Evolutionary conservation across 192 early-diverging fungal genomes (phyloP).

Genomic region (Chytriomyces confervae): DNA sequence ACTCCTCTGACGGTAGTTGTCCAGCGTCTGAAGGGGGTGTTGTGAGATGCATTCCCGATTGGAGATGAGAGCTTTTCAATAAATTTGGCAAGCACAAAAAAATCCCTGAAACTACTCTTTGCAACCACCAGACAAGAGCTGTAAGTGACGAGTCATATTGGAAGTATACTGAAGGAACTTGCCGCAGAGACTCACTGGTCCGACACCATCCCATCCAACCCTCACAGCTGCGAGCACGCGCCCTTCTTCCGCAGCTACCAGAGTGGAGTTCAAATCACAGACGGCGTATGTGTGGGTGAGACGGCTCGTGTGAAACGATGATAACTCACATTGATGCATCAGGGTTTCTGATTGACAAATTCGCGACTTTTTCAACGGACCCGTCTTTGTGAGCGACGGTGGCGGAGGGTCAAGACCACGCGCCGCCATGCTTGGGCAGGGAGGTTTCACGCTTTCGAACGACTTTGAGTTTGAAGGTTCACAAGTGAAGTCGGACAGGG

Average conservation of each 20-base stretch:
- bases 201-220: too few relatives aligned
- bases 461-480: background rate
- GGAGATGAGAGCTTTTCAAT: too few relatives aligned
- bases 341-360: slow-evolving; percentile 28
- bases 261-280: background rate
- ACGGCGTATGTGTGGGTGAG: background rate
- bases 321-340: too few relatives aligned
- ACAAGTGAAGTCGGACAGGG: background rate
- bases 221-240: slow-evolving; percentile 11
- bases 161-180: too few relatives aligned
- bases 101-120: too few relatives aligned
- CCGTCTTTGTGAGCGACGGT: slow-evolving; percentile 2
- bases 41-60: background rate
- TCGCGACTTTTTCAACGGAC: slow-evolving; percentile 6
- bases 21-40: background rate
- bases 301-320: too few relatives aligned
- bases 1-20: background rate
- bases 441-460: background rate
- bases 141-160: too few relatives aligned
- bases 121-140: too few relatives aligned
- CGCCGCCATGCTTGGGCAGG: background rate
- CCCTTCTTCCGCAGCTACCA: slow-evolving; percentile 27
- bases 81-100: too few relatives aligned
- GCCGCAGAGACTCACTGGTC: too few relatives aligned
- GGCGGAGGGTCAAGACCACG: slow-evolving; percentile 14